phyloP scores from a whole-genome alignment of 306 rosid species.

The Comarum palustre region DNA sequence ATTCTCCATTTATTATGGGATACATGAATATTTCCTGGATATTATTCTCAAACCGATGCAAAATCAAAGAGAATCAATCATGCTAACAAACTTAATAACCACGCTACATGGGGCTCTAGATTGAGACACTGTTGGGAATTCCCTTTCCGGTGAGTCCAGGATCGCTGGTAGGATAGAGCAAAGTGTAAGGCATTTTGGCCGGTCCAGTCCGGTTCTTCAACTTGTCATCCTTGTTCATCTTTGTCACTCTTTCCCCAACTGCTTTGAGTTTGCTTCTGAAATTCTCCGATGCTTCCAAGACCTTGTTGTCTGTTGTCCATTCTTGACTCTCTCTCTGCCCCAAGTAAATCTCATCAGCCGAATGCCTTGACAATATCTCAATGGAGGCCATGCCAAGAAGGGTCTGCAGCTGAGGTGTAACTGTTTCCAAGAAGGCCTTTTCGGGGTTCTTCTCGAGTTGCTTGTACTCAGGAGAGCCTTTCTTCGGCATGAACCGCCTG shows the following conservation, averaged over 20 bases:
- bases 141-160: constrained; percentile 65
- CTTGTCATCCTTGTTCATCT: constrained; percentile 43
- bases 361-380: constrained; percentile 68
- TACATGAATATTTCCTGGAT: background rate
- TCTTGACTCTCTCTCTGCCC: constrained; percentile 55
- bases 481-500: constrained; percentile 51
- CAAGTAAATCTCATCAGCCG: constrained; percentile 72
- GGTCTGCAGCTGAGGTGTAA: constrained; percentile 45
- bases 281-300: constrained; percentile 42
- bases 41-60: background rate
- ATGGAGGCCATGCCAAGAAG: constrained; percentile 59
- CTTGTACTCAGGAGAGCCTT: constrained; percentile 43
- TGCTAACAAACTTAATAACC: background rate
- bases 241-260: constrained; percentile 32
- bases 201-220: constrained; percentile 58
- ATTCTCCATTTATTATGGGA: background rate
- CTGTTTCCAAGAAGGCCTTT: constrained; percentile 57
- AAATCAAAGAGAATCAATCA: background rate
- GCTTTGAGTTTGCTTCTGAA: constrained; percentile 47
- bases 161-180: constrained; percentile 49
- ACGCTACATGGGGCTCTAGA: constrained; percentile 17
- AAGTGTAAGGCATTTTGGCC: constrained; percentile 54
- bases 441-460: constrained; percentile 53
- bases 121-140: constrained; percentile 68
- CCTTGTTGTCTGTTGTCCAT: constrained; percentile 59